Evolutionary conservation across 2,329 filamentous ascomycete genomes (phyloP), one percentile per base, ranked within the genome.

Genomic region (Aspergillus ochraceoroseus): DNA sequence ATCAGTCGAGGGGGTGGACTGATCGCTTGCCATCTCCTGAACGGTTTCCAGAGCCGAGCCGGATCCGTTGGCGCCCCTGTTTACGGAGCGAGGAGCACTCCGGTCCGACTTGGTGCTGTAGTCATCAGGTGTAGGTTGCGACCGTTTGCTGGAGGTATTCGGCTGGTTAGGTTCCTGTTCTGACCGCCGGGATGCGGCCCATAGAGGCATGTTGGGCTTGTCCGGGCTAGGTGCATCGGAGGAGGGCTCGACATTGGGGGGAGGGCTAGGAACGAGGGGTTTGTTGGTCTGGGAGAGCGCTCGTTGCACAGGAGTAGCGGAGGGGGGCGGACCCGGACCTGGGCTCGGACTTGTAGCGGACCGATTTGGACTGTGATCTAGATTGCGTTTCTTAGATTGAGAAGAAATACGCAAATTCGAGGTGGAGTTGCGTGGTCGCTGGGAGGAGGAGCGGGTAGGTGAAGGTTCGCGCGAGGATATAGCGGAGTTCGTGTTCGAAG

Each of bases 1-100:
- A 14, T 64, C 60, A 29, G 56, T 69, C 9, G 68, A 71, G 9
- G 86, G 84, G 1, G 85, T 85, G 34, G 79, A 81, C 29, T 83
- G 80, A 45, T 87, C 77, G 66, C 87, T 92, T 38, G 84, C 82
- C 55, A 59, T 61, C 71, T 95, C 90, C 61, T 95, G 85, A 11
- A 96, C 90, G 0, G 92, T 95, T 66, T 94, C 90, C 42, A 95
- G 70, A 32, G 78, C 79, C 33, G 82, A 74, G 23, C 70, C 75
- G 36, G 74, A 76, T 42, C 73, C 76, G 58, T 73, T 79, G 37
- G 74, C 71, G 44, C 75, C 77, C 50, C 81, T 74, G 22, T 72
- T 74, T 12, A 57, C 80, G 79, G 58, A 75, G 70, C 67, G 77
- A 31, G 52, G 47, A 17, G 49, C 52, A 43, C 52, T 59, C 43